Percentiles rank a stretch among this genome's conserved stretches.
Conservation (phyloP, 768 basidiomycete genomes). For the Leccinum boreale region DNA sequence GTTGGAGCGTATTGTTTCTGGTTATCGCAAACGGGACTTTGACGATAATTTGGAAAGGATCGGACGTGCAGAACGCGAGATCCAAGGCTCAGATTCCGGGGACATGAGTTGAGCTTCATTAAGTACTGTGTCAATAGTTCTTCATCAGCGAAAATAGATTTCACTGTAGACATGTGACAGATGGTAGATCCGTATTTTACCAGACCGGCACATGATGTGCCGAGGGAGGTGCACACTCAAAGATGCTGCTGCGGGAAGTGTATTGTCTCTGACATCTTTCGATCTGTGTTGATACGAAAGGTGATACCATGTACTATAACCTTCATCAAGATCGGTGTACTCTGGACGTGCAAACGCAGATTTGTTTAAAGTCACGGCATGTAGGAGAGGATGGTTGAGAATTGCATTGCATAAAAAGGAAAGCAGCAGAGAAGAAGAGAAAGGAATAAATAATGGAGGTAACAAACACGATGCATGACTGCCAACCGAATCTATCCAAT, state of each 20-base stretch:
- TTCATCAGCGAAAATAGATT: not conserved
- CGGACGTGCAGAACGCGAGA: conserved; percentile 70
- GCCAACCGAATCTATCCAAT: not conserved
- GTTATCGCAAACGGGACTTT: conserved; percentile 81
- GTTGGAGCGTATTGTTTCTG: conserved; percentile 85
- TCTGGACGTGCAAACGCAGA: no score
- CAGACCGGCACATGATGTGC: not conserved
- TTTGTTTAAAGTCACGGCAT: no score
- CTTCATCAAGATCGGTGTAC: no score
- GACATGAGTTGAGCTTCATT: conserved; percentile 1
- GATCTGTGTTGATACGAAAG: no score
- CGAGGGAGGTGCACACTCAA: no score
- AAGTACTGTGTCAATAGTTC: not conserved
- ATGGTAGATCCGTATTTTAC: conserved; percentile 5
- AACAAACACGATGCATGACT: not conserved
- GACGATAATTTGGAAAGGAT: conserved; percentile 90
- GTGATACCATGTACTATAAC: no score
- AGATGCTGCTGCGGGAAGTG: no score
- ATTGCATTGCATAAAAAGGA: not conserved
- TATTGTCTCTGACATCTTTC: no score
- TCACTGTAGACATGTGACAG: not conserved
- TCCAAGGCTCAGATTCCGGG: conserved; percentile 42
- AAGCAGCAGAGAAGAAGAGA: not conserved
- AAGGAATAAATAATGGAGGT: not conserved
- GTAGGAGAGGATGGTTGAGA: no score